Evolutionary conservation across 2,329 filamentous ascomycete genomes (phyloP).

Genomic region (Cladosporium phlei): DNA sequence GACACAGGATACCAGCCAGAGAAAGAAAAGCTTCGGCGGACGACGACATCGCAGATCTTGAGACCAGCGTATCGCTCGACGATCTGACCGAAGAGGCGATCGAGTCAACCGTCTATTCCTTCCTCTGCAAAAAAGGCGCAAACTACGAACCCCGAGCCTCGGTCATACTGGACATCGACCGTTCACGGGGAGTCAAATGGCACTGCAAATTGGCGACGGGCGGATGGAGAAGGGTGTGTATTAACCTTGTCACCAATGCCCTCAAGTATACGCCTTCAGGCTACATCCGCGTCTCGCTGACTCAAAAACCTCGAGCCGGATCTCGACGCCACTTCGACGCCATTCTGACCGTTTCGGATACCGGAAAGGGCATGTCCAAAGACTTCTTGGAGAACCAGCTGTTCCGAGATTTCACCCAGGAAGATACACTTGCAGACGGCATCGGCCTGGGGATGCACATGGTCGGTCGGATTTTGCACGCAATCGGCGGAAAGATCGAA

Average conservation of each 20-base stretch:
- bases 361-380: slow-evolving; percentile 60
- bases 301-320: not conserved
- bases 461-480: slow-evolving; percentile 55
- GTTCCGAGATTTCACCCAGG: slow-evolving; percentile 62
- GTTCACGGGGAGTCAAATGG: slow-evolving; percentile 36
- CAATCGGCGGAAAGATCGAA: slow-evolving; percentile 54
- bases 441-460: slow-evolving; percentile 63
- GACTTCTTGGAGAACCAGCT: slow-evolving; percentile 59
- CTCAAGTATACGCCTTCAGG: slow-evolving; percentile 45
- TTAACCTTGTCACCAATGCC: slow-evolving; percentile 47
- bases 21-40: slow-evolving; percentile 11
- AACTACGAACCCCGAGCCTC: slow-evolving; percentile 34
- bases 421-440: slow-evolving; percentile 57
- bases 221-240: slow-evolving; percentile 44
- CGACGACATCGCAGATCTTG: slow-evolving; percentile 20
- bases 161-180: slow-evolving; percentile 42
- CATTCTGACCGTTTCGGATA: slow-evolving; percentile 49
- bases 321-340: not conserved
- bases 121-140: slow-evolving; percentile 20
- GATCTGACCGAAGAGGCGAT: slow-evolving; percentile 50
- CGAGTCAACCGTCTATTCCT: slow-evolving; percentile 42
- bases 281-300: slow-evolving; percentile 34
- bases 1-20: not conserved
- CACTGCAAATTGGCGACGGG: slow-evolving; percentile 41
- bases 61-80: slow-evolving; percentile 38